phyloP scores from a whole-genome alignment of 2,329 filamentous ascomycete species.

The Aspergillus sp. region DNA sequence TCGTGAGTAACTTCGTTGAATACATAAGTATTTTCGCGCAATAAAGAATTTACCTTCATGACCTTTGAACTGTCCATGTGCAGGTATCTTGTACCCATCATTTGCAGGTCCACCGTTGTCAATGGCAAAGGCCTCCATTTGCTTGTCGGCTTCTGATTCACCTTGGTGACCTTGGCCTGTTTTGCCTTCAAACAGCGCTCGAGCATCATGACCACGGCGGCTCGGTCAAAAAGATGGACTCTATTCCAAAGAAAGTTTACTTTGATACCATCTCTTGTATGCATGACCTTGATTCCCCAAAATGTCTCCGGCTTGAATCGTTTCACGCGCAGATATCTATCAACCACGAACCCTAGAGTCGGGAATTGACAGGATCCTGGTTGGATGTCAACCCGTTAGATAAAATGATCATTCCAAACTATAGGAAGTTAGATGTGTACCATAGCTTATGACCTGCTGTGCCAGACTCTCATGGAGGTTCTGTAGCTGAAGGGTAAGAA shows the following conservation, averaged over 20 bases:
- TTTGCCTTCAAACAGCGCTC: slow-evolving; percentile 79
- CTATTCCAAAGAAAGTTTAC: slow-evolving; percentile 84
- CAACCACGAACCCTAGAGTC: slow-evolving; percentile 93
- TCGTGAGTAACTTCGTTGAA: slow-evolving; percentile 1
- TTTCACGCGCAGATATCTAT: slow-evolving; percentile 88
- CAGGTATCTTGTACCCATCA: slow-evolving; percentile 85
- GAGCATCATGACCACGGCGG: slow-evolving; percentile 75
- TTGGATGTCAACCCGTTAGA: neutral
- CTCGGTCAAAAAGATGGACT: slow-evolving; percentile 82
- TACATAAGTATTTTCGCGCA: neutral
- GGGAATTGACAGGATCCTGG: slow-evolving; percentile 91
- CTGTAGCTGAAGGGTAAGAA: slow-evolving; percentile 78
- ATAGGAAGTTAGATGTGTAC: slow-evolving; percentile 45
- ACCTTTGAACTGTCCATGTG: slow-evolving; percentile 88
- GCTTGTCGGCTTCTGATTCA: slow-evolving; percentile 85
- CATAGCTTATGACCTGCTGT: slow-evolving; percentile 74
- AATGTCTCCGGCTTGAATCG: slow-evolving; percentile 92
- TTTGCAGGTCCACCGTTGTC: slow-evolving; percentile 94
- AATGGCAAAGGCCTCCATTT: slow-evolving; percentile 93
- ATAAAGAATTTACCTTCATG: slow-evolving; percentile 62
- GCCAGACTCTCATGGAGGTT: slow-evolving; percentile 67
- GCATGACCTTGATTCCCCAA: slow-evolving; percentile 85
- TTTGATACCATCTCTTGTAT: slow-evolving; percentile 72
- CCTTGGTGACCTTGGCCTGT: slow-evolving; percentile 75
- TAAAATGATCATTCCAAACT: too few species aligned